Evolutionary conservation across 2,329 filamentous ascomycete genomes (phyloP).

Genomic region (Penicillium vulpinum): DNA sequence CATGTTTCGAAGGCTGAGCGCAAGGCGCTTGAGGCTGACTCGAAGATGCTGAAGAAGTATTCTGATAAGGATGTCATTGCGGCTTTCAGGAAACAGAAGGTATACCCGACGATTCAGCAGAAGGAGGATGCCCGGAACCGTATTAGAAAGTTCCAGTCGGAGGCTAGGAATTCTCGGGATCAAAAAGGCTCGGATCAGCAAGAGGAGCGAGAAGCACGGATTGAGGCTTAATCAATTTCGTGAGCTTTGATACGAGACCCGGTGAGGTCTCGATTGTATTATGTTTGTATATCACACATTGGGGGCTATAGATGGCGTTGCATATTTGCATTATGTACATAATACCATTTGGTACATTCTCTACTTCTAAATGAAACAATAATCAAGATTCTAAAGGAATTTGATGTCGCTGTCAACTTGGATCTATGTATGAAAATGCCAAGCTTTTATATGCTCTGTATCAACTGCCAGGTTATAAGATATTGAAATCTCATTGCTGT

Average conservation of each 20-base stretch:
- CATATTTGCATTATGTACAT: slow-evolving; percentile 17
- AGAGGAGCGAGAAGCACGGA: neutral
- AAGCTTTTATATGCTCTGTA: neutral
- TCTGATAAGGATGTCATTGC: slow-evolving; percentile 25
- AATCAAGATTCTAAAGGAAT: neutral
- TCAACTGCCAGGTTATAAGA: neutral
- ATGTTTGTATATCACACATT: slow-evolving; percentile 21
- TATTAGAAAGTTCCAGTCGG: slow-evolving; percentile 1
- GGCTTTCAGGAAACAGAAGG: slow-evolving; percentile 10
- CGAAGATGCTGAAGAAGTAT: slow-evolving; percentile 33
- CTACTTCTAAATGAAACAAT: slow-evolving; percentile 5
- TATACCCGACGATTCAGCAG: slow-evolving; percentile 30
- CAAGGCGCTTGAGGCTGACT: slow-evolving; percentile 24
- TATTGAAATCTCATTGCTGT: neutral
- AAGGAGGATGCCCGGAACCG: slow-evolving; percentile 18
- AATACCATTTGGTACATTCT: slow-evolving; percentile 15
- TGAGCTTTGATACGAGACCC: neutral
- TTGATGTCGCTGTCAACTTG: neutral
- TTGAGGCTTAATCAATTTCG: neutral
- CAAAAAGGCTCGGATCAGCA: neutral
- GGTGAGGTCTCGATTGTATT: slow-evolving; percentile 13
- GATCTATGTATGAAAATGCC: neutral
- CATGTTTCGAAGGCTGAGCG: slow-evolving; percentile 28
- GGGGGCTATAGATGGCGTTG: slow-evolving; percentile 18
- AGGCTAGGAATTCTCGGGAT: neutral